These are phyloP conservation scores for Clonostachys sp. DNA, from an alignment of 2,329 filamentous ascomycete genomes.

Conservation along the genomic window DNA sequence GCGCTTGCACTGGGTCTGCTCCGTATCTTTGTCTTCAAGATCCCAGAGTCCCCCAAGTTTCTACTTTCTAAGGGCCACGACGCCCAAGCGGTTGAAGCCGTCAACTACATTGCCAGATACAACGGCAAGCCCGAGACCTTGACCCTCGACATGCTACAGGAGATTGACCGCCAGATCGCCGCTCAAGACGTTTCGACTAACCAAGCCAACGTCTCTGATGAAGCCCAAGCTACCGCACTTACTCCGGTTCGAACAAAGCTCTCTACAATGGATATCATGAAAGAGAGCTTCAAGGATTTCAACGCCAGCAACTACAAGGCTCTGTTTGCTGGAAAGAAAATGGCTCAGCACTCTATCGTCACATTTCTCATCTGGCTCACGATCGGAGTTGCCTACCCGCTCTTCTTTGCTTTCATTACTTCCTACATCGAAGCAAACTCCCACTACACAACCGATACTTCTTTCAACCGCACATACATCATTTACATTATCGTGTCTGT, in stretches of 20 bases:
- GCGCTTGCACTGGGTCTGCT: constrained; percentile 30
- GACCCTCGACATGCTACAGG: constrained; percentile 22
- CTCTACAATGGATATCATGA: constrained; percentile 8
- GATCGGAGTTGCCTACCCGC: constrained; percentile 39
- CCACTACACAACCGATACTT: constrained; percentile 14
- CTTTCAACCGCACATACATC: constrained; percentile 22
- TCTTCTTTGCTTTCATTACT: constrained; percentile 40
- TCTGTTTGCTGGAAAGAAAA: constrained; percentile 21
- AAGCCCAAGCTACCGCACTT: not conserved
- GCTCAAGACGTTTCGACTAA: not conserved
- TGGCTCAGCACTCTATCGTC: constrained; percentile 24
- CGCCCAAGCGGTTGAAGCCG: constrained; percentile 36
- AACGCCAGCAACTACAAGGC: constrained; percentile 17
- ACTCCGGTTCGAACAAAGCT: constrained; percentile 1
- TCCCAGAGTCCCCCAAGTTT: constrained; percentile 36
- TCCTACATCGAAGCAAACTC: constrained; percentile 36
- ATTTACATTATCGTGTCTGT: constrained; percentile 27
- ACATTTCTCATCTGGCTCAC: constrained; percentile 37
- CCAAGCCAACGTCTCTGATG: not conserved
- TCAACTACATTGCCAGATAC: constrained; percentile 36
- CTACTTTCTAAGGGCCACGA: constrained; percentile 34
- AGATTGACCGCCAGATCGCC: constrained; percentile 6
- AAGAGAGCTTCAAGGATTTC: constrained; percentile 18
- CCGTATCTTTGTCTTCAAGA: constrained; percentile 33
- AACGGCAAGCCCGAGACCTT: constrained; percentile 22